Base-by-base conservation (phyloP, 2,329 filamentous ascomycete species). In the Botrytis squamosa region DNA sequence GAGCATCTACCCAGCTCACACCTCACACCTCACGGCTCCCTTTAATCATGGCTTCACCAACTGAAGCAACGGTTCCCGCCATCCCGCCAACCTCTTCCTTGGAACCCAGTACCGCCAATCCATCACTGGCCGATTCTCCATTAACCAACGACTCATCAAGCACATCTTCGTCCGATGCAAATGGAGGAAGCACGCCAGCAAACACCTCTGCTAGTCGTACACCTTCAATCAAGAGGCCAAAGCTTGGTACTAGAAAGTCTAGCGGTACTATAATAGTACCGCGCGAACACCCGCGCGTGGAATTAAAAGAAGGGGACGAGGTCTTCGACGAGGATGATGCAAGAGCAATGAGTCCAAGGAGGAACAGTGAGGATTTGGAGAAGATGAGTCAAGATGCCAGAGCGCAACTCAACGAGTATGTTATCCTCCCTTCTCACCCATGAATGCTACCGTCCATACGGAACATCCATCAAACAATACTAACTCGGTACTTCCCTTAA, bases 301-400 rank as follows among this genome's bases (percentile, higher is more conserved):
- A 93, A 77, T 89, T 93, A 52, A 85, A 91, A 75, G 91, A 93
- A 76, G 88, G 92, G 75, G 88, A 93, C 76, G 81, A 82, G 77
- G 76, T 79, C 10, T 93, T 94, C 78, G 93, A 94, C 40, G 92
- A 94, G 38, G 92, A 94, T 81, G 95, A 98, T 82, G 95, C 96
- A 75, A 87, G 95, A 80, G 93, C 94, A 75, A 98, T 99, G 95
- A 98, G 95, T 82, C 95, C 95, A 3, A 87, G 95, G 78, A 87
- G 95, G 79, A 97, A 94, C 77, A 97, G 92, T 79, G 94, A 96
- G 80, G 95, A 98, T 81, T 89, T 98, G 71, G 93, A 97, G 83
- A 91, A 91, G 81, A 88, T 98, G 82, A 92, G 94, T 78, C 91
- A 93, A 79, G 93, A 95, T 80, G 94, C 95, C 55, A 87, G 95